Conservation (phyloP, 2,329 filamentous ascomycete species). For the Fusarium sterilihyphosum region DNA sequence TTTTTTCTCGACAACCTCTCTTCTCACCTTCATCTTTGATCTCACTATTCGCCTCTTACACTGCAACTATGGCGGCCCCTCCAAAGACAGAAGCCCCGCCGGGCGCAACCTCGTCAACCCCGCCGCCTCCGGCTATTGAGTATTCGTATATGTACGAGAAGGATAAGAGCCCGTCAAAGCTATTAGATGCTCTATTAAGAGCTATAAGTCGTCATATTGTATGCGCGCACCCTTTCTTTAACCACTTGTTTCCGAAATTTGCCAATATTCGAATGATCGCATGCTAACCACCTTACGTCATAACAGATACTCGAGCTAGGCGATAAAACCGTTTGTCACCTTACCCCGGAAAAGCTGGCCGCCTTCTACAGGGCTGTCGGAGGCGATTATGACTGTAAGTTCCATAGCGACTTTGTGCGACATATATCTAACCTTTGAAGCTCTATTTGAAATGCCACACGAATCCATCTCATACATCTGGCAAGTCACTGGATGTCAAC, state of each 20-base stretch:
- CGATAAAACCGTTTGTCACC: conserved; percentile 60
- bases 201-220: conserved; percentile 78
- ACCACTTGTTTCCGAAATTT: background rate
- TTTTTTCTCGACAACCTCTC: background rate
- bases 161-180: conserved; percentile 73
- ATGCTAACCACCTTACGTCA: conserved; percentile 26
- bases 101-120: conserved; percentile 34
- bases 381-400: conserved; percentile 75
- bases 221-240: conserved; percentile 48
- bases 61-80: conserved; percentile 40
- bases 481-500: conserved; percentile 88
- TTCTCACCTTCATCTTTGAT: background rate
- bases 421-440: conserved; percentile 48
- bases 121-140: conserved; percentile 45
- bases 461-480: conserved; percentile 90
- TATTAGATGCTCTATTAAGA: conserved; percentile 74
- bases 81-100: conserved; percentile 38
- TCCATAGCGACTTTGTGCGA: background rate
- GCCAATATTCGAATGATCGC: background rate
- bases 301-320: conserved; percentile 66
- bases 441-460: conserved; percentile 80
- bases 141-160: conserved; percentile 76
- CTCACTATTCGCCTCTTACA: background rate
- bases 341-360: conserved; percentile 77
- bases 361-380: conserved; percentile 80